Evolutionary conservation across 805 yeast genomes (phyloP), one percentile per base, ranked within the genome.

Genomic region (Grigorovia jiainica): DNA sequence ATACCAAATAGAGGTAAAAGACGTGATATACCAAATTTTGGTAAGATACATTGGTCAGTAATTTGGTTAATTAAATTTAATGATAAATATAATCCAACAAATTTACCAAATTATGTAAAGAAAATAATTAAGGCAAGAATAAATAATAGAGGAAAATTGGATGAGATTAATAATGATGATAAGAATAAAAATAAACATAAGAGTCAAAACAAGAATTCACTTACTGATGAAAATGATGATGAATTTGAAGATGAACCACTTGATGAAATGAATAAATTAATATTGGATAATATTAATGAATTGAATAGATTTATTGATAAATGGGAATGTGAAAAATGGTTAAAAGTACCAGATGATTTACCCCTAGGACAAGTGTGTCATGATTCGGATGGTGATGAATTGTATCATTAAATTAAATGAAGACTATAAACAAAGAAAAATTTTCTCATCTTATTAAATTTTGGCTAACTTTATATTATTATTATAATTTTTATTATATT

Each of bases 21-120:
- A 4, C 63, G 86, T 45, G 61, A 61, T 34, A 59, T 79, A 4
- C 83, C 84, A 1, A 44, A 46, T 1, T 57, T 66, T 43, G 69
- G 72, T 9, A 58, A 56, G 11, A 45, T 78, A 27, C 86, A 80
- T 56, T 80, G 86, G 85, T 77, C 84, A 36, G 69, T 78, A 1
- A 66, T 64, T 45, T 79, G 79, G 76, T 63, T 81, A 47, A 51
- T 72, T 41, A 74, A 68, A 44, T 67, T 60, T 46, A 65, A 72
- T 40, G 42, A 54, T 29, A 73, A 69, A 47, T 75, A 76, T 47
- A 43, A 57, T 1, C 81, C 81, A 0, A 40, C 37, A 1, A 71
- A 74, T 47, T 42, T 73, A 25, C 77, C 78, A 0, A 40, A 41
- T 8, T 68, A 66, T 48, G 55, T 58, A 3, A 39, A 47, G 21